phyloP scores from a whole-genome alignment of 352 stramenopile genomes.

The Phytophthora megakarya region DNA sequence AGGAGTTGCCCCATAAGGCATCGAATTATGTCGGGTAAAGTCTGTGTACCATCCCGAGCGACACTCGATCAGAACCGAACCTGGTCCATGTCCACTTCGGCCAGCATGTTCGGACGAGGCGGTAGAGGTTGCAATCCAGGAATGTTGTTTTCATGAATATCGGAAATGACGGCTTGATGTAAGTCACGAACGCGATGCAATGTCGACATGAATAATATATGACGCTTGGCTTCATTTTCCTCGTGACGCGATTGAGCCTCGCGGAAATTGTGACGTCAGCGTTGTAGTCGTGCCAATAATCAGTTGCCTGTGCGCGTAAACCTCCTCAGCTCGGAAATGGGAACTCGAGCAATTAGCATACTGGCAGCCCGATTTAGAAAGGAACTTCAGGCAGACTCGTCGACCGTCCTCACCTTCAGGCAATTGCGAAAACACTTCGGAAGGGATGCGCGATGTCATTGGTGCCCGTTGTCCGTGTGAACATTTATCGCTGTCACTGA shows the following conservation, averaged over 20 bases:
- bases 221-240: too few species aligned
- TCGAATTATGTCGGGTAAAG: not conserved
- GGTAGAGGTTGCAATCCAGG: not conserved
- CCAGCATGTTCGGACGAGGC: not conserved
- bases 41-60: not conserved
- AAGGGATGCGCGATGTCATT: not conserved
- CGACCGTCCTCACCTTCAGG: not conserved
- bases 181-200: conserved; percentile 4
- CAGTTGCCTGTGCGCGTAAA: not conserved
- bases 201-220: conserved; percentile 21
- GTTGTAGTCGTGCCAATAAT: too few species aligned
- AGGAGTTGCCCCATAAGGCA: not conserved
- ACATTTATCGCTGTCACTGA: not conserved
- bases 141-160: too few species aligned
- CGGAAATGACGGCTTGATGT: conserved; percentile 3
- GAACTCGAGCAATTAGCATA: conserved; percentile 6
- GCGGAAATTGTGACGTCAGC: too few species aligned
- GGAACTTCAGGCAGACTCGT: conserved; percentile 15
- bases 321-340: conserved; percentile 13
- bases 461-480: not conserved
- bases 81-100: not conserved
- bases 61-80: conserved; percentile 1
- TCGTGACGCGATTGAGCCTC: too few species aligned
- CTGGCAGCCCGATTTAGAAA: not conserved
- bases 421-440: not conserved